Evolutionary conservation across 202 grass and related monocot genomes (phyloP).

Genomic region (Cymbopogon flexuosus): DNA sequence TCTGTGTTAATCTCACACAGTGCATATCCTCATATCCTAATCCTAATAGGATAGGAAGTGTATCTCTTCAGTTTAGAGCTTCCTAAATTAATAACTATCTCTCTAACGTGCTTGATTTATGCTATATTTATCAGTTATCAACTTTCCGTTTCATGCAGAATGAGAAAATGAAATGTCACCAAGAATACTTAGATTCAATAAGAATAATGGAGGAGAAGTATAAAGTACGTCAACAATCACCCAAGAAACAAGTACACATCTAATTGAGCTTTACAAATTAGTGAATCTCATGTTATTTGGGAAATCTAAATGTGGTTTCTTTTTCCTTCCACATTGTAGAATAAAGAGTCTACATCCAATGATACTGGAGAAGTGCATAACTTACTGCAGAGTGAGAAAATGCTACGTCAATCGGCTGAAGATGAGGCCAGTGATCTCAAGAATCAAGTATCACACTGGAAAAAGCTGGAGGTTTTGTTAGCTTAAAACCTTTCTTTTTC

Average conservation of each 20-base stretch:
- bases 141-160: conserved; percentile 48
- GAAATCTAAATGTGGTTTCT: conserved; percentile 22
- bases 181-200: conserved; percentile 95
- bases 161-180: conserved; percentile 79
- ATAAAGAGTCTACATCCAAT: conserved; percentile 55
- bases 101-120: conserved; percentile 23
- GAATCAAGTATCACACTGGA: conserved; percentile 94
- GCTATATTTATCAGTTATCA: conserved; percentile 9
- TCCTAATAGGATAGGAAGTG: neutral
- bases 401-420: conserved; percentile 61
- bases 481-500: neutral
- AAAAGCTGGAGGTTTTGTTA: conserved; percentile 81
- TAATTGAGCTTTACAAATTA: conserved; percentile 18
- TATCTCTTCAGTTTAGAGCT: conserved; percentile 1
- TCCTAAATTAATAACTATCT: conserved; percentile 4
- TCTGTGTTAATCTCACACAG: conserved; percentile 4
- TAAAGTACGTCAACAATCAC: conserved; percentile 73
- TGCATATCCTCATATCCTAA: neutral
- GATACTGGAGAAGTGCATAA: conserved; percentile 49
- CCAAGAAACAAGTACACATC: conserved; percentile 55
- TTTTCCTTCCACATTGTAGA: conserved; percentile 18
- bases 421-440: conserved; percentile 73
- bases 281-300: neutral
- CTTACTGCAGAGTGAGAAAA: conserved; percentile 78
- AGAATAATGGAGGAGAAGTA: conserved; percentile 94